Base-by-base conservation (phyloP, 257 asterid genomes). In the Thymus mandschuricus region DNA sequence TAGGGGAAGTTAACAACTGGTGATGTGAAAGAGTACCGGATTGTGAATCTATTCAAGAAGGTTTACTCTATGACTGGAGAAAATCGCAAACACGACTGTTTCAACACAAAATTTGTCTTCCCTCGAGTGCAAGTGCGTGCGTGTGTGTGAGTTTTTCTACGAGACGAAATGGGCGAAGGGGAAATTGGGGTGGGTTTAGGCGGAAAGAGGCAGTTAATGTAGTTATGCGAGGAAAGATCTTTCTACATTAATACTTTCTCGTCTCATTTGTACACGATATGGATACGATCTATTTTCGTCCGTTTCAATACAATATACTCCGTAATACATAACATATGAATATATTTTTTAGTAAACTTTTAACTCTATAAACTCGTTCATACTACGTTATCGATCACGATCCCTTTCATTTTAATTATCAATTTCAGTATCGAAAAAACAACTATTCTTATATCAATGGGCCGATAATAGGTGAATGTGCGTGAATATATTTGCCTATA, bases 171-270 rank as follows among this genome's bases (percentile, higher is more conserved):
- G 44, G 44, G 72, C 57, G n/a, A 54, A 44, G 13, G 70, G 68
- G 66, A 31, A 21, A 57, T 35, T 29, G 6, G 76, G 79, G 68
- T 66, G 5, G 76, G 75, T 78, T 48, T 63, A 54, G 58, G 81
- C 76, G 68, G 45, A 66, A 69, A 67, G 69, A 21, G 83, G 75
- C 44, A 67, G 85, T 86, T 82, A 76, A 69, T 69, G 71, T 60
- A 29, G 73, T 66, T 70, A 69, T 70, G 28, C 30, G 41, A n/a
- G n/a, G 35, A 44, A 38, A 21, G 44, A 38, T 38, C 31, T 33
- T 58, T 6, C 33, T 28, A 9, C 38, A 9, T 29, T 55, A 21
- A 21, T 21, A 21, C 21, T 21, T 21, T 21, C 21, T 21, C 21
- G 21, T 21, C 21, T 21, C 21, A 21, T 21, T 21, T 21, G 21